Conservation (phyloP, 495 filamentous ascomycete species). For the Aspergillus incahuasiensis region DNA sequence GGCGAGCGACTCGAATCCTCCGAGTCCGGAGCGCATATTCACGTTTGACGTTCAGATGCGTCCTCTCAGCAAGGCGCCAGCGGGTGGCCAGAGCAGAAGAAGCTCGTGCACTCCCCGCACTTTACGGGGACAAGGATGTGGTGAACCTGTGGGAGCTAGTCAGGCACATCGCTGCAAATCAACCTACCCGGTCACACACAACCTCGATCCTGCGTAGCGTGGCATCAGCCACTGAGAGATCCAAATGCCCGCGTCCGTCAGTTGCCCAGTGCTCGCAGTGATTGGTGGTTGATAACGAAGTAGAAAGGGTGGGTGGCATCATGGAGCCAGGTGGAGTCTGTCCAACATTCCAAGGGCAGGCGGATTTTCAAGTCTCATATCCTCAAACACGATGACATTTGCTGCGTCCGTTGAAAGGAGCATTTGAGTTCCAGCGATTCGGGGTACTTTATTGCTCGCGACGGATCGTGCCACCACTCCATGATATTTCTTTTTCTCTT, state of each 20-base stretch:
- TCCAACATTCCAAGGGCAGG: background rate
- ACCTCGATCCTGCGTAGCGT: constrained; percentile 9
- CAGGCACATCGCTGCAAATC: constrained; percentile 15
- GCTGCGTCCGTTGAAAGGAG: constrained; percentile 3
- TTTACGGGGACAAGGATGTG: constrained; percentile 11
- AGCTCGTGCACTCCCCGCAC: constrained; percentile 10
- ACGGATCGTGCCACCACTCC: constrained; percentile 4
- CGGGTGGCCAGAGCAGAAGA: constrained; percentile 1
- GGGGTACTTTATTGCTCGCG: constrained; percentile 5
- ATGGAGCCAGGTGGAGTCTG: background rate
- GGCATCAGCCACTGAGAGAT: constrained; percentile 16
- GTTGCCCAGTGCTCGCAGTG: background rate
- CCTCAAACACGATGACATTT: background rate
- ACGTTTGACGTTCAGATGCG: background rate
- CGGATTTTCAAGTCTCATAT: background rate
- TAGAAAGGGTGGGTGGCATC: constrained; percentile 2
- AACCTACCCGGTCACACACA: constrained; percentile 11
- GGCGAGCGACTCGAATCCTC: constrained; percentile 1
- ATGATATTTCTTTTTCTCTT: background rate
- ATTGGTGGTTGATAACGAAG: constrained; percentile 7
- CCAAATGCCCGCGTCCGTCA: constrained; percentile 1
- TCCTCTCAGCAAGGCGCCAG: background rate
- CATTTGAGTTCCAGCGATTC: constrained; percentile 13
- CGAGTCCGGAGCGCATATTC: background rate
- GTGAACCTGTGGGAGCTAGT: constrained; percentile 17